Evolutionary conservation across 371 early-diverging fungal genomes (phyloP), one percentile per base, ranked within the genome.

Genomic region (Zychaea mexicana): DNA sequence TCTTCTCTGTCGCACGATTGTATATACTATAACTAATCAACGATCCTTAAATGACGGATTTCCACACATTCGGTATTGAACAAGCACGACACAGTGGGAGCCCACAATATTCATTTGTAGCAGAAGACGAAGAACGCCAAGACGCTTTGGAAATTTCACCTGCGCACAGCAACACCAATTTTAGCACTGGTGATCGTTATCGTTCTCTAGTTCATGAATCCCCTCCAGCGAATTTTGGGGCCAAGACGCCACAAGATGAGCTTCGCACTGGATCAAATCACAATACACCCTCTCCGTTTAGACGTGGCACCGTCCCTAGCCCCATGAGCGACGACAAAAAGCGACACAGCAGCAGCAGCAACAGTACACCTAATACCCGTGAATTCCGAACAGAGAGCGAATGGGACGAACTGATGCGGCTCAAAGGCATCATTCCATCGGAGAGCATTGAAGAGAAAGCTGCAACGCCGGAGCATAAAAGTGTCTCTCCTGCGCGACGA

Each of bases 201-300:
- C 68, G 68, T n/a, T 59, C 68, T 6, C 33, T 67, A 21, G 63
- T 63, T 15, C 52, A 60, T 15, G 68, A 67, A 45, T 67, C 68
- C 2, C 68, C 68, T 9, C 68, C 68, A 7, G 62, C 57, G 4
- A 61, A 56, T 30, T 57, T 67, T 30, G 22, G 33, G 26, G 39
- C 36, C 2, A 45, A 49, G 22, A 66, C 66, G 19, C 66, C 66
- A 0, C 32, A 32, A 26, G 46, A 39, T 28, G 66, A 66, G 12
- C 52, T 56, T 26, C 33, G n/a, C 4, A 47, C 36, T 6, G 31
- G 45, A 28, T 58, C 26, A 42, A 45, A 13, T 28, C 15, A 24
- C 9, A 26, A 12, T 38, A 45, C 59, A 28, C 39, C 39, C 12
- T 54, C 55, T 3, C 61, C 33, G 3, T 31, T 31, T 8, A 54